These are phyloP conservation scores for Priceomyces medius DNA, from an alignment of 805 yeast genomes.

Conservation along the genomic window DNA sequence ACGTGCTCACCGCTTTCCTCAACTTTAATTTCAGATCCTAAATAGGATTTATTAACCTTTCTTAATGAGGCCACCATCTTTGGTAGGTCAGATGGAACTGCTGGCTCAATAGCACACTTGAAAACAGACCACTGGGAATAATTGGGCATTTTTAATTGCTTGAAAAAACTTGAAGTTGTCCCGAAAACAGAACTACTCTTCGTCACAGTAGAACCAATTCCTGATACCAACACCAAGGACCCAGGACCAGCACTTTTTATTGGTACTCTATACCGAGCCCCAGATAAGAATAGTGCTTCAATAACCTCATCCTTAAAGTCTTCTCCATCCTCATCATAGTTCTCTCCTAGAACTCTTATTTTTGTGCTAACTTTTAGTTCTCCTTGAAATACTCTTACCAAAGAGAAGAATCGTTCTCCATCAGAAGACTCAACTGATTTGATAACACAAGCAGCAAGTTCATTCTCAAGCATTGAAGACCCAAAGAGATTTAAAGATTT, in stretches of 20 bases:
- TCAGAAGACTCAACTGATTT: conserved; percentile 59
- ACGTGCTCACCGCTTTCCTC: conserved; percentile 90
- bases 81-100: conserved; percentile 75
- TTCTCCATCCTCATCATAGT: conserved; percentile 49
- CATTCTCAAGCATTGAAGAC: neutral
- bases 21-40: conserved; percentile 64
- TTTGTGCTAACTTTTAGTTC: conserved; percentile 45
- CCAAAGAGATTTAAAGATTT: neutral
- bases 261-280: conserved; percentile 67
- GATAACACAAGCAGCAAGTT: conserved; percentile 28
- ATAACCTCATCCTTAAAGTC: conserved; percentile 47
- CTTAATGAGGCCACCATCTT: conserved; percentile 68
- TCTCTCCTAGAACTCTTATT: conserved; percentile 58
- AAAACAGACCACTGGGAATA: conserved; percentile 58
- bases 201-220: conserved; percentile 54
- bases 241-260: conserved; percentile 61
- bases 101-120: conserved; percentile 82
- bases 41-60: conserved; percentile 58
- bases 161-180: conserved; percentile 13
- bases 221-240: conserved; percentile 63
- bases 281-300: conserved; percentile 50
- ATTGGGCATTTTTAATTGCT: conserved; percentile 39
- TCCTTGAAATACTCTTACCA: conserved; percentile 67
- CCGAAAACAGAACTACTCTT: conserved; percentile 62
- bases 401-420: conserved; percentile 51